These are phyloP conservation scores for Darksidea phi DNA, from an alignment of 495 filamentous ascomycete species.

Conservation along the genomic window DNA sequence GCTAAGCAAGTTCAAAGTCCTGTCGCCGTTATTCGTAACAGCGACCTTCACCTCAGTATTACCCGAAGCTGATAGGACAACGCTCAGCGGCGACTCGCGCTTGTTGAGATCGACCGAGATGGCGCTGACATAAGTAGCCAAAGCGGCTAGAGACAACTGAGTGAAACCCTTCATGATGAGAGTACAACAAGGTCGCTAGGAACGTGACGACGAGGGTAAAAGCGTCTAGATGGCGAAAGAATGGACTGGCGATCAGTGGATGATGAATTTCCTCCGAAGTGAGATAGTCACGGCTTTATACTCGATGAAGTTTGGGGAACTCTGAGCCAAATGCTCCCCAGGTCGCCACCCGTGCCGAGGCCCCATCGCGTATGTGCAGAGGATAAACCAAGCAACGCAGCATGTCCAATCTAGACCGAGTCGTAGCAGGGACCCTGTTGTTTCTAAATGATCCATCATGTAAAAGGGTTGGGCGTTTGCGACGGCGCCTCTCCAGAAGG, in stretches of 20 bases:
- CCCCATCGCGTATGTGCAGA: background rate
- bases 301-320: background rate
- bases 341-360: constrained; percentile 9
- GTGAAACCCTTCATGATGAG: constrained; percentile 31
- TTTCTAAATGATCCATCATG: constrained; percentile 24
- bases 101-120: constrained; percentile 48
- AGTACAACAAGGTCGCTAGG: background rate
- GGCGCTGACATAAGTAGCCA: constrained; percentile 50
- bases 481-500: constrained; percentile 3
- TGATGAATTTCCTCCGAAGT: constrained; percentile 9
- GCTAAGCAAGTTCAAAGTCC: constrained; percentile 58
- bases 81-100: constrained; percentile 49
- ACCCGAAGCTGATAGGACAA: constrained; percentile 54
- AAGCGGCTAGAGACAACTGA: constrained; percentile 34
- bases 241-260: constrained; percentile 16
- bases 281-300: constrained; percentile 21
- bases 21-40: constrained; percentile 59
- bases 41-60: constrained; percentile 60
- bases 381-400: constrained; percentile 21
- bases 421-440: constrained; percentile 8
- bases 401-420: constrained; percentile 29
- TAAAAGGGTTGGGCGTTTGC: constrained; percentile 17
- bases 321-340: background rate
- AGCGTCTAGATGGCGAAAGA: background rate
- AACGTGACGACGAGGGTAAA: background rate